Evolutionary conservation across 148 eudicot genomes (phyloP).

Genomic region (Spergularia marina): DNA sequence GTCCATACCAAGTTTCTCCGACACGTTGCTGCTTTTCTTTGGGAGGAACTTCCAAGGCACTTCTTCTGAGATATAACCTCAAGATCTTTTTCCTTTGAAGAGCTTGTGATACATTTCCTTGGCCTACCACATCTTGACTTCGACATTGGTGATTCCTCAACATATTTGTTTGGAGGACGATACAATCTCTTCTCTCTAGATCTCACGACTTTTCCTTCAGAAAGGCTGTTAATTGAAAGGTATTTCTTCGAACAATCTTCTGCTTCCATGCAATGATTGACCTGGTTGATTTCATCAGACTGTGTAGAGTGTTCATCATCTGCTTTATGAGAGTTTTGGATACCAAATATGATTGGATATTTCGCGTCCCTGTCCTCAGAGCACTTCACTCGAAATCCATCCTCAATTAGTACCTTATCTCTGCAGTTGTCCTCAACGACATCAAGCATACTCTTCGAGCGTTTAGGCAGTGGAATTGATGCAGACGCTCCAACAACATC

Average conservation of each 20-base stretch:
- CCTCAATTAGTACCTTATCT: slow-evolving; percentile 26
- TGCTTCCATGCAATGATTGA: slow-evolving; percentile 25
- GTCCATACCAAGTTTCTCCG: slow-evolving; percentile 21
- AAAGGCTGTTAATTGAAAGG: slow-evolving; percentile 19
- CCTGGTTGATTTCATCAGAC: slow-evolving; percentile 23
- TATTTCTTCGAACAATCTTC: slow-evolving; percentile 25
- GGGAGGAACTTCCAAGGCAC: slow-evolving; percentile 21
- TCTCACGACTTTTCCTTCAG: slow-evolving; percentile 28
- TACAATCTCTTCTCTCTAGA: slow-evolving; percentile 45
- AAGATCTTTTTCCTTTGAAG: slow-evolving; percentile 26
- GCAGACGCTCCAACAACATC: slow-evolving; percentile 31
- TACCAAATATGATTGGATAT: slow-evolving; percentile 22
- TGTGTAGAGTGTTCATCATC: slow-evolving; percentile 19
- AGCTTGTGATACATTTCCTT: slow-evolving; percentile 28
- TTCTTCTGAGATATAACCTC: slow-evolving; percentile 36
- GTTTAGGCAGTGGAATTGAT: slow-evolving; percentile 19
- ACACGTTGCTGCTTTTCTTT: slow-evolving; percentile 15
- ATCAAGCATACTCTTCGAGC: slow-evolving; percentile 23
- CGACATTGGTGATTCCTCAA: slow-evolving; percentile 34
- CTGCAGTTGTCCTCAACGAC: slow-evolving; percentile 19
- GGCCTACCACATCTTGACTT: slow-evolving; percentile 26
- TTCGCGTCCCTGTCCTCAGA: slow-evolving; percentile 28
- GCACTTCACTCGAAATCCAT: slow-evolving; percentile 22
- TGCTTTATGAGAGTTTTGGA: slow-evolving; percentile 24
- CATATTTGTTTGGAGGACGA: slow-evolving; percentile 49